Base-by-base conservation (phyloP, 768 basidiomycete genomes). In the Pleurotus djamor region DNA sequence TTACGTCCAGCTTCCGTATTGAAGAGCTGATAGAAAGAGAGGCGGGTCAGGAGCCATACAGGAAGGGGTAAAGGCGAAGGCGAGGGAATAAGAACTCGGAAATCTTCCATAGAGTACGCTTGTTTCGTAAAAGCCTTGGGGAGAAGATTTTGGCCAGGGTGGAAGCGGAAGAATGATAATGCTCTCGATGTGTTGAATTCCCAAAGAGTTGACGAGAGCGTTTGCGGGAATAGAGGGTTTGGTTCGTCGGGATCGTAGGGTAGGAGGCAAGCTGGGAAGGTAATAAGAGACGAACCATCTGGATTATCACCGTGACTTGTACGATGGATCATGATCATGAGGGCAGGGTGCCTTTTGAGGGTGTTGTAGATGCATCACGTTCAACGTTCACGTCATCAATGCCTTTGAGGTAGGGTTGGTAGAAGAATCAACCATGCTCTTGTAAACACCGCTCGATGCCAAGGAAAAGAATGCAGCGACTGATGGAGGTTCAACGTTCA, bases 111-210 rank as follows among this genome's bases (percentile, higher is more conserved):
- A 12, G 85, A 77, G 72, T 95, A 98, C 37, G 79, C 80, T 14
- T 89, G 92, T 68, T 96, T 98, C n/a, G 94, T 98, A 74, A 99
- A 97, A 4, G 91, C 88, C 68, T 96, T 94, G n/a, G n/a, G 10
- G 81, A 80, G 65, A 97, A 92, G 57, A 99, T 88, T 67, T 88
- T 88, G 33, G 86, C 87, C 48, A 98, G 71, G 0, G 92, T 92
- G n/a, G 92, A 86, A n/a, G 96, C 89, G 0, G 86, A 83, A 1
- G 91, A 76, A 61, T 95, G 87, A 68, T 98, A 98, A 72, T 99
- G 96, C 21, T 78, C 72, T 60, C 82, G 78, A 60, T 96, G 91
- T 82, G 57, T 85, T 75, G 37, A 99, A 80, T 73, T 99, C 96
- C 97, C 97, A 98, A 12, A 97, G 72, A 7, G 94, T 95, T 48